A percentile compares a stretch with the other conserved stretches of the same genome.
Evolutionary conservation across 2,329 filamentous ascomycete genomes (phyloP).

Genomic region (Nannizziopsis barbatae): DNA sequence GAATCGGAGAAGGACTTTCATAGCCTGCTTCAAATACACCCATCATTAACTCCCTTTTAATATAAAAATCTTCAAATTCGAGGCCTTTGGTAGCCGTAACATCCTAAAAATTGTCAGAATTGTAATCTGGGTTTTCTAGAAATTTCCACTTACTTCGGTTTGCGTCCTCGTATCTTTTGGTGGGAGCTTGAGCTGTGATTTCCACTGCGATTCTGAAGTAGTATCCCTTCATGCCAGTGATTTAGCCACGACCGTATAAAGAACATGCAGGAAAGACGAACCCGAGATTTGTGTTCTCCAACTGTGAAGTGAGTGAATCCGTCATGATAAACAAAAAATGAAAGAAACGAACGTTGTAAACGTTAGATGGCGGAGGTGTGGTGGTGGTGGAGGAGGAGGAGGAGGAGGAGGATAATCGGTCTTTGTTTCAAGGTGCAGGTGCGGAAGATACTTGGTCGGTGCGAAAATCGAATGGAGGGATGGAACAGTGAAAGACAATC

Average conservation of each 20-base stretch:
- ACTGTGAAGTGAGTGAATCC: slow-evolving; percentile 36
- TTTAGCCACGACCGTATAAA: background rate
- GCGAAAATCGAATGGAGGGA: too few relatives aligned
- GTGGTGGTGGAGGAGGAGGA: too few relatives aligned
- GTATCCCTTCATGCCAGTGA: slow-evolving; percentile 26
- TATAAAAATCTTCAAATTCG: slow-evolving; percentile 93
- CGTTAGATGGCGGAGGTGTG: background rate
- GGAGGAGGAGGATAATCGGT: too few relatives aligned
- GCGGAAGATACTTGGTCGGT: too few relatives aligned
- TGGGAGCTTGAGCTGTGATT: slow-evolving; percentile 37
- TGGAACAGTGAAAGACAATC: too few relatives aligned
- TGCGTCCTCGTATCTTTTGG: slow-evolving; percentile 40
- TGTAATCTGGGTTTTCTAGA: background rate
- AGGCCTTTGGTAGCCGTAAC: slow-evolving; percentile 95
- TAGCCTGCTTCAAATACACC: slow-evolving; percentile 98
- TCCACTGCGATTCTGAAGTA: slow-evolving; percentile 33
- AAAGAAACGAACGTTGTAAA: background rate
- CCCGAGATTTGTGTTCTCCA: slow-evolving; percentile 36
- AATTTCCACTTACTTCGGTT: slow-evolving; percentile 36
- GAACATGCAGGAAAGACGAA: slow-evolving; percentile 19
- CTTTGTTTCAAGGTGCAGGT: too few relatives aligned
- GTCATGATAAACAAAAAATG: slow-evolving; percentile 24
- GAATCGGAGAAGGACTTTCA: slow-evolving; percentile 95
- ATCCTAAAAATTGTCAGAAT: slow-evolving; percentile 50
- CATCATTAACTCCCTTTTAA: slow-evolving; percentile 94